phyloP scores from a whole-genome alignment of 2,329 filamentous ascomycete genomes.

The Ophiostoma triangulosporum region DNA sequence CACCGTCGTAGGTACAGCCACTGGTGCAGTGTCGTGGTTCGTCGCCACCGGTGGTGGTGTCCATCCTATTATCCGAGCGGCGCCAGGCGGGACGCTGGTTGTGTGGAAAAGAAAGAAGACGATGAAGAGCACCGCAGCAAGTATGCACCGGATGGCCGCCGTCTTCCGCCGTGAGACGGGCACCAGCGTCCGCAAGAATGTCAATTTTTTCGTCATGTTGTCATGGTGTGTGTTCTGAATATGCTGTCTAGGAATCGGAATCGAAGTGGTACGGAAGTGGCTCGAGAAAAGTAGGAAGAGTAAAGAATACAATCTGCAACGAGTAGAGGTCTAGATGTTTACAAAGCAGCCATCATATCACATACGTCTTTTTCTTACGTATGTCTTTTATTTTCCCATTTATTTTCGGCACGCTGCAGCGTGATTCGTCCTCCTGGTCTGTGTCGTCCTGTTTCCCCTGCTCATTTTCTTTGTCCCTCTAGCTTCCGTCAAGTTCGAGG shows the following conservation, averaged over 20 bases:
- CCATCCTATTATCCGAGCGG: neutral
- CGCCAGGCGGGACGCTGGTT: neutral
- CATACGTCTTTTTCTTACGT: too few relatives aligned
- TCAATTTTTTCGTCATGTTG: neutral
- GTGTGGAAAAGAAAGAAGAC: neutral
- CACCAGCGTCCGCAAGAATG: neutral
- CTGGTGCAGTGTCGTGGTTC: neutral
- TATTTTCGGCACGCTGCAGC: too few relatives aligned
- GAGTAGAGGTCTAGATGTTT: too few relatives aligned
- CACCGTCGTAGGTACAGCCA: neutral
- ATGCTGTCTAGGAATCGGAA: too few relatives aligned
- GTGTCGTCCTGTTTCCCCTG: neutral
- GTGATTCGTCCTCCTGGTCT: neutral
- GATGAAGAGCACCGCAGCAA: neutral
- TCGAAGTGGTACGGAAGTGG: too few relatives aligned
- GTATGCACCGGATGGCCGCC: neutral
- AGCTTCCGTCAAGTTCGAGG: neutral
- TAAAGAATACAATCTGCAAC: too few relatives aligned
- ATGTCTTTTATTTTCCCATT: too few relatives aligned
- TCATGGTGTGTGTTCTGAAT: neutral
- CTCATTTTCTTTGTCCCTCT: neutral
- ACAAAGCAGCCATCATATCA: too few relatives aligned
- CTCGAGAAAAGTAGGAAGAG: too few relatives aligned
- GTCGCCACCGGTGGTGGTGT: neutral
- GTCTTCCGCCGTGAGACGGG: neutral